These are phyloP conservation scores for Phytophthora fragariaefolia DNA, from an alignment of 352 stramenopile species.

Conservation along the genomic window DNA sequence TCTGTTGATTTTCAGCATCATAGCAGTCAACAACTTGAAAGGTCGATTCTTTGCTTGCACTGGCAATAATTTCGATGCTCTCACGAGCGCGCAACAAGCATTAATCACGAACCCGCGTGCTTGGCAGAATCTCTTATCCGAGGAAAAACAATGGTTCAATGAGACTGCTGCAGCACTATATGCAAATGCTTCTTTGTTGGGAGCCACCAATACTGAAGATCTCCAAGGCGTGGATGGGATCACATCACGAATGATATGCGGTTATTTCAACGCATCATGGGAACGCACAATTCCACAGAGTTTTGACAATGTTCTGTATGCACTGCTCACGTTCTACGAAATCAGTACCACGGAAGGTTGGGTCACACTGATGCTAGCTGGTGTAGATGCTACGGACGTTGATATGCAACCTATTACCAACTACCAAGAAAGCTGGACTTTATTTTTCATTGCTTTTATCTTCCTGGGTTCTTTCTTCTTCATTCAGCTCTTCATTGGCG, in stretches of 20 bases:
- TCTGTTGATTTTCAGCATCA: conserved; percentile 92
- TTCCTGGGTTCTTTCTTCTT: conserved; percentile 91
- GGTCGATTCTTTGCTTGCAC: conserved; percentile 74
- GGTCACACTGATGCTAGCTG: conserved; percentile 87
- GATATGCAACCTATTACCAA: conserved; percentile 91
- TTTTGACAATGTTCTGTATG: conserved; percentile 82
- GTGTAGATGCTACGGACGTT: conserved; percentile 81
- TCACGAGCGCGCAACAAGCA: conserved; percentile 35
- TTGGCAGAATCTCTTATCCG: conserved; percentile 52
- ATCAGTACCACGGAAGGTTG: conserved; percentile 92
- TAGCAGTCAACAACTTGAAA: conserved; percentile 93
- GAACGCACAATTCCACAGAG: conserved; percentile 61
- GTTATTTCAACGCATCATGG: conserved; percentile 48
- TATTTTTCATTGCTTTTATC: conserved; percentile 92
- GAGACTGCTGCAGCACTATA: conserved; percentile 18
- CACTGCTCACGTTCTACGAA: conserved; percentile 83
- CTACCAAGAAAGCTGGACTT: conserved; percentile 66
- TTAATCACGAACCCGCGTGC: conserved; percentile 52
- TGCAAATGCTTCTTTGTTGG: conserved; percentile 3
- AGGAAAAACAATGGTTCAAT: conserved; percentile 57
- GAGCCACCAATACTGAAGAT: background rate
- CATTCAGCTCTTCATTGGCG: conserved; percentile 92
- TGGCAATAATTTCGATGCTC: conserved; percentile 56
- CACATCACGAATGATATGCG: conserved; percentile 57
- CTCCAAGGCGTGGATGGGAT: conserved; percentile 24